These are phyloP conservation scores for Penicillium expansum DNA, from an alignment of 2,329 filamentous ascomycete species.

Conservation along the genomic window DNA sequence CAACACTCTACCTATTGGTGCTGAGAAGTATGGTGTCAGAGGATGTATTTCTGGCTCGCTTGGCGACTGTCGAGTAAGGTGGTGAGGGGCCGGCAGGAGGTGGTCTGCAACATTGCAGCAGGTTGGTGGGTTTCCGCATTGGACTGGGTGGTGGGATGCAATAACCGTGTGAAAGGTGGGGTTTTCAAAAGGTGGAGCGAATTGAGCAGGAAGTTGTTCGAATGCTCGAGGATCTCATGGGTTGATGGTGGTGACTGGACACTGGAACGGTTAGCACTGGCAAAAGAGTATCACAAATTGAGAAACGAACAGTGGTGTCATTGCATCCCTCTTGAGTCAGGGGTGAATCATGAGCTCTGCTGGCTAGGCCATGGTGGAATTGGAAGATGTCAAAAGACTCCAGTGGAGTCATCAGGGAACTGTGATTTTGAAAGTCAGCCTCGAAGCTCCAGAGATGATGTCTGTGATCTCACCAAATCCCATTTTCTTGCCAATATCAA, in stretches of 20 bases:
- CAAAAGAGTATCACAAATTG: neutral
- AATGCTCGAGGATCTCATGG: neutral
- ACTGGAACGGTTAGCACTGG: neutral
- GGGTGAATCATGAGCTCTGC: neutral
- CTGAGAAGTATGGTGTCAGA: neutral
- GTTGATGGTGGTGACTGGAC: neutral
- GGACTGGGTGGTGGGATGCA: neutral
- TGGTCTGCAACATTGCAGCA: neutral
- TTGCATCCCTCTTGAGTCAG: neutral
- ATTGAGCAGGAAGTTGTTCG: neutral
- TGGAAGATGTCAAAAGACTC: neutral
- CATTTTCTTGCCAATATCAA: neutral
- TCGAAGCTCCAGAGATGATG: neutral
- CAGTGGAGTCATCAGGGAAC: neutral
- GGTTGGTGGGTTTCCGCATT: neutral
- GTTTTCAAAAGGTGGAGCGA: neutral
- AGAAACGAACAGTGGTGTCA: neutral
- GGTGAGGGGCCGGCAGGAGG: neutral
- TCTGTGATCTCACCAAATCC: neutral
- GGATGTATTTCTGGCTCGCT: neutral
- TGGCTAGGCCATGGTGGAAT: neutral
- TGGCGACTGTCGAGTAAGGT: neutral
- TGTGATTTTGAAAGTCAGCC: neutral
- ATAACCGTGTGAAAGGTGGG: neutral
- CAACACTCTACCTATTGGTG: neutral